A percentile compares a stretch with the other conserved stretches of the same genome.
Conservation (phyloP, 164 flowering plant genomes). For the Magnolia changhungtana region DNA sequence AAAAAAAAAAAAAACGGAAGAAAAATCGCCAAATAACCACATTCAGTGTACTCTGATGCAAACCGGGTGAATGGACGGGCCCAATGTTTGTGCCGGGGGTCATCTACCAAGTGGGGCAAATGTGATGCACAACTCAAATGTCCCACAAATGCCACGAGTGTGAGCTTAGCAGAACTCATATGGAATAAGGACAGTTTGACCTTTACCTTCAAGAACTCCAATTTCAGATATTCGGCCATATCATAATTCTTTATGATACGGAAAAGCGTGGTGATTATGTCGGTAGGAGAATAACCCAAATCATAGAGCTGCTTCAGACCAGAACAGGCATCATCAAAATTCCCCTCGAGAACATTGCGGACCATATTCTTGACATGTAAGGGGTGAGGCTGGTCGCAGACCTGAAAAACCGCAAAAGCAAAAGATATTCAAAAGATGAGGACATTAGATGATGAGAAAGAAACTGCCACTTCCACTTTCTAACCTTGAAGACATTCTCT, state of each 20-base stretch:
- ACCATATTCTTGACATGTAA: conserved; percentile 94
- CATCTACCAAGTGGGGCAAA: no score
- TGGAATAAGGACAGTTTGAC: neutral
- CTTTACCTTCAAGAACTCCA: conserved; percentile 92
- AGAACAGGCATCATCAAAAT: conserved; percentile 88
- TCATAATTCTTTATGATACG: conserved; percentile 91
- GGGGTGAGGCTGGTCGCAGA: conserved; percentile 99
- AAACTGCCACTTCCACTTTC: neutral
- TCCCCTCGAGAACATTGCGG: conserved; percentile 77
- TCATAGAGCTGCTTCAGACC: conserved; percentile 93
- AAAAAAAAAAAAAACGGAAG: no score
- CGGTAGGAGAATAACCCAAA: conserved; percentile 96
- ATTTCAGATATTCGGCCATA: conserved; percentile 91
- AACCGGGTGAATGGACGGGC: neutral
- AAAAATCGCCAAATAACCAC: neutral
- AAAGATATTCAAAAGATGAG: neutral
- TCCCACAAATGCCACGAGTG: neutral
- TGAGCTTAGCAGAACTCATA: neutral
- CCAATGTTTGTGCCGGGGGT: neutral
- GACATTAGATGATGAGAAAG: neutral
- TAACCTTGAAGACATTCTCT: conserved; percentile 97
- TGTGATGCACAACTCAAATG: neutral
- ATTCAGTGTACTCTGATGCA: neutral
- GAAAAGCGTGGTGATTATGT: conserved; percentile 93
- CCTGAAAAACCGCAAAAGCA: conserved; percentile 40